Percentiles rank a stretch among this genome's conserved stretches.
Evolutionary conservation across 306 rosid genomes (phyloP).

Genomic region (Fragaria ananassa): DNA sequence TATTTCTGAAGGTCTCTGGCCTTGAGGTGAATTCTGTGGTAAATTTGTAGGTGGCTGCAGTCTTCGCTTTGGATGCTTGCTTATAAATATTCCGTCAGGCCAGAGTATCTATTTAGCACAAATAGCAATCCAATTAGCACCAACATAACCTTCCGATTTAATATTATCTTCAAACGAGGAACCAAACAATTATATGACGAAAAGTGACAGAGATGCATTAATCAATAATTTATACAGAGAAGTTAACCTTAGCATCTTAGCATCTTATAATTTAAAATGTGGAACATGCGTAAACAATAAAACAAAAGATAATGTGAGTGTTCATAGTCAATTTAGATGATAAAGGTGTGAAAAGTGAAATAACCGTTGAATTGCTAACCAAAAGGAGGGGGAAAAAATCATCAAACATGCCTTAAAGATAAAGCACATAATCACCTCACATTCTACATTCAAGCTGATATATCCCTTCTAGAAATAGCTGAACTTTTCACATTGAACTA

Average conservation of each 20-base stretch:
- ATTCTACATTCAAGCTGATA: background rate
- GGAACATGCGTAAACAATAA: background rate
- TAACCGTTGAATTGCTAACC: background rate
- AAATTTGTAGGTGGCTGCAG: conserved; percentile 40
- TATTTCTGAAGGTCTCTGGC: conserved; percentile 34
- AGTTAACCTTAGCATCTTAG: background rate
- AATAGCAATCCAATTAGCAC: conserved; percentile 24
- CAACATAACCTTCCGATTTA: conserved; percentile 26
- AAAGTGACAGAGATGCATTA: background rate
- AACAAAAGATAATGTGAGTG: background rate
- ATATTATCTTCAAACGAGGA: background rate
- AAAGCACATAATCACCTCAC: background rate
- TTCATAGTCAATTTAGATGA: background rate
- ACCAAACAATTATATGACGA: background rate
- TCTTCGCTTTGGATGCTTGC: conserved; percentile 83
- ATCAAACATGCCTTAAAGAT: background rate
- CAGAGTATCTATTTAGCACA: conserved; percentile 66
- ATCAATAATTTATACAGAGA: background rate
- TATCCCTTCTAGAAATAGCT: background rate
- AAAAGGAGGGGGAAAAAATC: background rate
- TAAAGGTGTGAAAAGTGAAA: background rate
- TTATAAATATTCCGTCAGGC: conserved; percentile 96
- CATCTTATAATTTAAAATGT: background rate
- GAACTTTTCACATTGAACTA: background rate
- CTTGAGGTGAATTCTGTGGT: conserved; percentile 45